Base-by-base conservation (phyloP, 257 asterid genomes). In the Lycium ferocissimum region DNA sequence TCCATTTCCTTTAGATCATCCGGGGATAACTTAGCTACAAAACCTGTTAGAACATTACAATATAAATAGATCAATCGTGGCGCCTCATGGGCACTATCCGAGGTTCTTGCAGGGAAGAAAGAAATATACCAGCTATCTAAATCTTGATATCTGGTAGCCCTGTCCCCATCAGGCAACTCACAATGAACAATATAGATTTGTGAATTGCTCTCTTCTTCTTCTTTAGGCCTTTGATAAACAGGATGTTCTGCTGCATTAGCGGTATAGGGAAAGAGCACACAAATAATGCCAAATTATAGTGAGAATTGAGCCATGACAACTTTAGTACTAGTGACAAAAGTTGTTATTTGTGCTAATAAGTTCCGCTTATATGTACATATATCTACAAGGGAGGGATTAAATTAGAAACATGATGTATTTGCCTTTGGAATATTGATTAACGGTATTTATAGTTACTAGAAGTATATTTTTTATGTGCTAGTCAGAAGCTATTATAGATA, bases 151-250 rank as follows among this genome's bases (percentile, higher is more conserved):
- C 61, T 57, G 7, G 84, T 26, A 12, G 14, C 49, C 2, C 58
- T 8, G 22, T 61, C 82, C 12, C n/a, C 56, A 45, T 40, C 71
- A 0, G 90, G 85, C 11, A n/a, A 3, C 33, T 83, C 85, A 20
- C 87, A 87, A 63, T 87, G 90, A 49, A 91, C 86, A 18, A 91
- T 91, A 66, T 87, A 91, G 35, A 90, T 82, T 38, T 87, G 61
- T 9, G 83, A 37, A 65, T 33, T 43, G 17, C 20, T 37, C 1
- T 59, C 49, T 14, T 7, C 63, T 51, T 76, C 82, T 76, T 76
- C 63, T 2, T 38, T 70, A 0, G 82, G 63, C 22, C 65, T 76
- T 51, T 7, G 63, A 76, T 76, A 15, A 26, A 49, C 47, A 51
- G 63, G 82, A 33, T 76, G 63, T 76, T 76, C 47, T 26, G 43